Percentiles rank a stretch among this genome's conserved stretches.
Conservation (phyloP, 2,329 filamentous ascomycete genomes). For the Clarireedia hainanense region DNA sequence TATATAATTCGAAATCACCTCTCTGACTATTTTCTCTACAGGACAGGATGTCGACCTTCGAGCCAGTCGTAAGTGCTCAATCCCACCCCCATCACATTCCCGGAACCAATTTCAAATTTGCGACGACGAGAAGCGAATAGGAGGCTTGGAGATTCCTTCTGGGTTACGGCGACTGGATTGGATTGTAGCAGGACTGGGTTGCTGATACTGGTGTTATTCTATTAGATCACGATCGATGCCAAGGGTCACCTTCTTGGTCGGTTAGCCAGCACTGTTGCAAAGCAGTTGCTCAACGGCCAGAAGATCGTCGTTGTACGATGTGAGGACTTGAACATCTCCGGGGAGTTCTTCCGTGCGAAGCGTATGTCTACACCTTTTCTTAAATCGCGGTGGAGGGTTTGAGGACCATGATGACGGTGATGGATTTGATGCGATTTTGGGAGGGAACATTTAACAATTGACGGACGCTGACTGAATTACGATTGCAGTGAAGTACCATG, state of each 20-base stretch:
- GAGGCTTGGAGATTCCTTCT: constrained; percentile 1
- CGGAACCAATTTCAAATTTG: constrained; percentile 7
- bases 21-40: constrained; percentile 26
- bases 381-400: constrained; percentile 3
- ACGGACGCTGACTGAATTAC: constrained; percentile 38
- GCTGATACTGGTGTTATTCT: constrained; percentile 30
- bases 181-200: constrained; percentile 13
- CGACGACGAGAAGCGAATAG: constrained; percentile 6
- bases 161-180: constrained; percentile 8
- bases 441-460: constrained; percentile 4
- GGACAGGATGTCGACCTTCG: constrained; percentile 59
- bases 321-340: constrained; percentile 99
- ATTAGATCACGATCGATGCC: constrained; percentile 96
- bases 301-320: constrained; percentile 99
- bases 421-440: constrained; percentile 11
- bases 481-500: constrained; percentile 95
- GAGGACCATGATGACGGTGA: constrained; percentile 2
- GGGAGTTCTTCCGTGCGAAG: constrained; percentile 99
- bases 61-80: constrained; percentile 56
- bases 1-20: constrained; percentile 13
- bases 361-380: constrained; percentile 54
- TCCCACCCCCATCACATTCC: neutral
- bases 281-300: constrained; percentile 98
- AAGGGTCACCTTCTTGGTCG: constrained; percentile 99
- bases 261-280: constrained; percentile 94